Evolutionary conservation across 2,329 filamentous ascomycete species (phyloP).

Genomic region (Aspergillus hiratsukae): DNA sequence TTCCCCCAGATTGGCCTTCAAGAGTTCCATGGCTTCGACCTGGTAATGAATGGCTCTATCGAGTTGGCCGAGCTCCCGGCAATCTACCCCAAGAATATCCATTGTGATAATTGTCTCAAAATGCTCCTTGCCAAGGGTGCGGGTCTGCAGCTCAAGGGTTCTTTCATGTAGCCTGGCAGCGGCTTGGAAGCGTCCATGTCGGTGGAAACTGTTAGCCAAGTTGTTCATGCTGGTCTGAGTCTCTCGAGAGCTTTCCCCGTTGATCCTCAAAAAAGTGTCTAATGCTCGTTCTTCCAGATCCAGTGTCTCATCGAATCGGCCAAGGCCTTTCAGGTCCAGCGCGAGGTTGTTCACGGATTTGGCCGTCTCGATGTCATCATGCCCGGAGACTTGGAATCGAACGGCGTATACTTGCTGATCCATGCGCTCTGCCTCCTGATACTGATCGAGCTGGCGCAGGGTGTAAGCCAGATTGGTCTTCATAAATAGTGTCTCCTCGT

Average conservation of each 20-base stretch:
- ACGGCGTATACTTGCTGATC: background rate
- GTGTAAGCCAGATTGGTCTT: background rate
- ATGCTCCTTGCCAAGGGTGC: background rate
- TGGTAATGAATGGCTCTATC: background rate
- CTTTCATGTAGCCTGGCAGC: background rate
- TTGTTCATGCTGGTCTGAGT: background rate
- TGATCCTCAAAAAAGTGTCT: background rate
- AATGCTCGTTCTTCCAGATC: background rate
- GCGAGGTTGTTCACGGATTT: background rate
- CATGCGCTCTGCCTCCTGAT: background rate
- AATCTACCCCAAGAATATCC: conserved; percentile 1
- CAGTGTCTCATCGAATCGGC: background rate
- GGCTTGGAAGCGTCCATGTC: background rate
- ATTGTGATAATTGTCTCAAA: background rate
- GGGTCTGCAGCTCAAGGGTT: background rate
- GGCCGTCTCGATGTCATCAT: background rate
- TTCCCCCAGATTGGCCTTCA: background rate
- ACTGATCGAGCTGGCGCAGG: background rate
- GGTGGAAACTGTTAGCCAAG: background rate
- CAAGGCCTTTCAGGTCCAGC: background rate
- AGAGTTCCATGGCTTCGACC: background rate
- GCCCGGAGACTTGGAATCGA: background rate
- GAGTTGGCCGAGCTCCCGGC: background rate
- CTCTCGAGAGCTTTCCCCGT: background rate
- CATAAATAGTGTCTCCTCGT: background rate